Base-by-base conservation (phyloP, 495 filamentous ascomycete genomes). In the Bryoglossum gracile region DNA sequence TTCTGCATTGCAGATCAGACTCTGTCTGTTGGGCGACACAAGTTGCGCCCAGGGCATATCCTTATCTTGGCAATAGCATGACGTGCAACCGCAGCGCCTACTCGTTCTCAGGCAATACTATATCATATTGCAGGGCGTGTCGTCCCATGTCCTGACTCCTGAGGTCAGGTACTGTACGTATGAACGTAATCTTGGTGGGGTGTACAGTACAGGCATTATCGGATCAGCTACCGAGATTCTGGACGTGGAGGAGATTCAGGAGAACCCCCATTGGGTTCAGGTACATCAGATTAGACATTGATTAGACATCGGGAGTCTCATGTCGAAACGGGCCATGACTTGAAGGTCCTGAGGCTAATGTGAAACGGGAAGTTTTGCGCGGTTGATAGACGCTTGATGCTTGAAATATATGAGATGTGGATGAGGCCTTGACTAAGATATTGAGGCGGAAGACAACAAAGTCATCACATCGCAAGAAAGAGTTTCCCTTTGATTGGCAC, bases 1-100 rank as follows among this genome's bases (percentile, higher is more conserved):
- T 33, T 19, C 11, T n/a, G 3, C 13, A 21, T 28, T 35, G 43
- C 10, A 26, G 50, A 53, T 46, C 50, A 46, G 36, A 41, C 50
- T 33, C n/a, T n/a, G n/a, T n/a, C n/a, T n/a, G n/a, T n/a, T n/a
- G n/a, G n/a, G n/a, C n/a, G n/a, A n/a, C n/a, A n/a, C n/a, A n/a
- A n/a, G n/a, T n/a, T n/a, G n/a, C n/a, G n/a, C n/a, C n/a, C n/a
- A n/a, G n/a, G n/a, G n/a, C n/a, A n/a, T n/a, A n/a, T n/a, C n/a
- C n/a, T n/a, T n/a, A n/a, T n/a, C 19, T 21, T 38, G 10, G 38
- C 18, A 25, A 42, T 42, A 23, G 38, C 38, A 42, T 42, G 38
- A 42, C 6, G 3, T 42, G 19, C 18, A 25, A 41, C 22, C 18
- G 14, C 19, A n/a, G 25, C 6, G n/a, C 16, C 6, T 6, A 6